Percentiles rank a stretch among this genome's conserved stretches.
Evolutionary conservation across 2,329 filamentous ascomycete genomes (phyloP).

Genomic region (Aschersonia sp.): DNA sequence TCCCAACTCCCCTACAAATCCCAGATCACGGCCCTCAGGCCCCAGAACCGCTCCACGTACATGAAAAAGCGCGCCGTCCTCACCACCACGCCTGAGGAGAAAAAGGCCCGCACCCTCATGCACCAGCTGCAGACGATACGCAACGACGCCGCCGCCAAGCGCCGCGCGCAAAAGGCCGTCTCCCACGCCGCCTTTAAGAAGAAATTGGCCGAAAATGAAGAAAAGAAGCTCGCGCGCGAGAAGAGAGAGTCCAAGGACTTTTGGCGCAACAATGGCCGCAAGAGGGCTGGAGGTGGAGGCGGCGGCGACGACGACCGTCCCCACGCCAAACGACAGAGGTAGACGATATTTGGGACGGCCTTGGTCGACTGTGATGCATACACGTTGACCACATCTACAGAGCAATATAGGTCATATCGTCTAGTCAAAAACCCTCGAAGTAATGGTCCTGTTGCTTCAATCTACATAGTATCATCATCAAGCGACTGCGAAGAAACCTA

Average conservation of each 20-base stretch:
- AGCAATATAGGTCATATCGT: too few species aligned
- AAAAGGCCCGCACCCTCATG: slow-evolving; percentile 75
- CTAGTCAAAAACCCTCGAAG: too few species aligned
- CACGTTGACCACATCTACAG: too few species aligned
- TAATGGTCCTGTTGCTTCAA: too few species aligned
- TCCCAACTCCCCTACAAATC: slow-evolving; percentile 83
- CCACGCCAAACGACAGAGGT: too few species aligned
- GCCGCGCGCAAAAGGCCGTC: slow-evolving; percentile 77
- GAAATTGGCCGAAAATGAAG: slow-evolving; percentile 67
- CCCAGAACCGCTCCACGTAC: slow-evolving; percentile 72
- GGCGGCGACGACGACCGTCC: slow-evolving; percentile 16
- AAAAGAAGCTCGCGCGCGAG: slow-evolving; percentile 77
- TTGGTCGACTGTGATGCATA: too few species aligned
- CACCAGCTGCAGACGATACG: slow-evolving; percentile 83
- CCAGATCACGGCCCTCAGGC: slow-evolving; percentile 71
- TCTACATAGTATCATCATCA: too few species aligned
- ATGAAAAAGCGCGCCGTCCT: slow-evolving; percentile 94
- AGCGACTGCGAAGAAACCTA: too few species aligned
- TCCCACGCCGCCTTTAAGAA: slow-evolving; percentile 65
- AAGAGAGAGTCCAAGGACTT: slow-evolving; percentile 87
- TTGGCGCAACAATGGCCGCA: slow-evolving; percentile 81
- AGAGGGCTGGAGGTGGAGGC: slow-evolving; percentile 24
- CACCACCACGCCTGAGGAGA: slow-evolving; percentile 67
- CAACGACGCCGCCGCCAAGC: slow-evolving; percentile 80
- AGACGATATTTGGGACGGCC: not conserved